Evolutionary conservation across 345 rosid genomes (phyloP).

Genomic region (Dipteronia sinensis): DNA sequence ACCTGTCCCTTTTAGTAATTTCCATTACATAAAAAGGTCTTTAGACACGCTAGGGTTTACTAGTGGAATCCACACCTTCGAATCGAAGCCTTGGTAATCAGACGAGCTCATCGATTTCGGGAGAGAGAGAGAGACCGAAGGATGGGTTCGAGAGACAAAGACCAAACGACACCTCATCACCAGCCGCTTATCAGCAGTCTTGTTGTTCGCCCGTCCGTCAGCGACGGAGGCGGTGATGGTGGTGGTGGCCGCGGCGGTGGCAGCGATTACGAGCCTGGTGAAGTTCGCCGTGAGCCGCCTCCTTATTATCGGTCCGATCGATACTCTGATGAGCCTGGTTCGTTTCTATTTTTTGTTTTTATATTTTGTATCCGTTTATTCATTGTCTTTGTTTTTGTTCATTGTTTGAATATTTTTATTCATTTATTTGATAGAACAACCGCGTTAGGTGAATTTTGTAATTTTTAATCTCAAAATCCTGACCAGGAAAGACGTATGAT

Average conservation of each 20-base stretch:
- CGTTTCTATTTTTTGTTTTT: constrained; percentile 26
- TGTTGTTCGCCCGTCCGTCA: constrained; percentile 68
- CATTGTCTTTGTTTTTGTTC: not conserved
- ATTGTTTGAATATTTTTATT: not conserved
- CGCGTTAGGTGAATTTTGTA: not conserved
- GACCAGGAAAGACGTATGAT: not conserved
- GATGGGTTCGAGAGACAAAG: constrained; percentile 82
- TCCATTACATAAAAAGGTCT: not conserved
- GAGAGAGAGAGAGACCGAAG: constrained; percentile 13
- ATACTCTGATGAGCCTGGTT: constrained; percentile 62
- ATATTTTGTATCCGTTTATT: not conserved
- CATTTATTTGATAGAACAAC: not conserved
- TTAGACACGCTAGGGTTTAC: not conserved
- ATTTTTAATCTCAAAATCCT: not conserved
- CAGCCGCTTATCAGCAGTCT: constrained; percentile 84
- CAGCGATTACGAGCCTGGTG: constrained; percentile 69
- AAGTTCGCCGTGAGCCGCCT: constrained; percentile 63
- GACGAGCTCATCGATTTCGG: not conserved
- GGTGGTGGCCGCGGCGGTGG: constrained; percentile 37
- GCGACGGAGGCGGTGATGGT: constrained; percentile 46
- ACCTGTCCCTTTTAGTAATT: not conserved
- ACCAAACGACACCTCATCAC: constrained; percentile 58
- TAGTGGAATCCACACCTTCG: not conserved
- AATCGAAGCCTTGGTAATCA: constrained; percentile 1
- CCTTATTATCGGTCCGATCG: constrained; percentile 62